phyloP scores from a whole-genome alignment of 768 basidiomycete species.

The Podaxis sp. region DNA sequence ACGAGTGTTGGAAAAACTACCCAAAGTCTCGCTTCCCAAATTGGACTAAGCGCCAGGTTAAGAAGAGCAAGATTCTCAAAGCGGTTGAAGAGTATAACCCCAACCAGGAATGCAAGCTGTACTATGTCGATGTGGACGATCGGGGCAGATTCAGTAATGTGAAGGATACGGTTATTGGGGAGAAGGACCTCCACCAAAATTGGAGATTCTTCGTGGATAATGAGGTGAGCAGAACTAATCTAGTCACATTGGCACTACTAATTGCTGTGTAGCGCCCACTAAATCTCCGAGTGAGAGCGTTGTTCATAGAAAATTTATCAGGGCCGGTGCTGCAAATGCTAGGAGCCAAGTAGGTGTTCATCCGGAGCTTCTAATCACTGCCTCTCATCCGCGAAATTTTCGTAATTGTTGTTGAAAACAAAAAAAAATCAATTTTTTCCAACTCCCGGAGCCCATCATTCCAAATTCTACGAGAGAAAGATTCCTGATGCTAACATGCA shows the following conservation, averaged over 20 bases:
- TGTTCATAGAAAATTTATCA: constrained; percentile 55
- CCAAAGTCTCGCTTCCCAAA: constrained; percentile 47
- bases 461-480: not conserved
- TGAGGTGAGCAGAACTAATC: constrained; percentile 31
- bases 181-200: constrained; percentile 26
- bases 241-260: not conserved
- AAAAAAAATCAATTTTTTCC: constrained; percentile 35
- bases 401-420: not conserved
- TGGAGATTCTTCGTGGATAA: constrained; percentile 38
- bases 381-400: not conserved
- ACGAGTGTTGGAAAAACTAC: constrained; percentile 35
- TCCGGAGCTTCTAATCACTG: constrained; percentile 35
- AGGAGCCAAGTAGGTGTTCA: constrained; percentile 47
- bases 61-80: constrained; percentile 34
- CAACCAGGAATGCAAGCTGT: constrained; percentile 17
- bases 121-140: constrained; percentile 41
- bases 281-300: constrained; percentile 42
- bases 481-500: not conserved
- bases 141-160: constrained; percentile 37
- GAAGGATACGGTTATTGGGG: constrained; percentile 22
- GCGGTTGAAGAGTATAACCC: constrained; percentile 3
- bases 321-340: constrained; percentile 60
- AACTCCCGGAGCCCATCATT: constrained; percentile 30
- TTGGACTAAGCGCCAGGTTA: constrained; percentile 45
- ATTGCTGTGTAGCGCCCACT: constrained; percentile 27